These are phyloP conservation scores for Rhizoctonia solani DNA, from an alignment of 1,284 basidiomycete species.

Conservation along the genomic window DNA sequence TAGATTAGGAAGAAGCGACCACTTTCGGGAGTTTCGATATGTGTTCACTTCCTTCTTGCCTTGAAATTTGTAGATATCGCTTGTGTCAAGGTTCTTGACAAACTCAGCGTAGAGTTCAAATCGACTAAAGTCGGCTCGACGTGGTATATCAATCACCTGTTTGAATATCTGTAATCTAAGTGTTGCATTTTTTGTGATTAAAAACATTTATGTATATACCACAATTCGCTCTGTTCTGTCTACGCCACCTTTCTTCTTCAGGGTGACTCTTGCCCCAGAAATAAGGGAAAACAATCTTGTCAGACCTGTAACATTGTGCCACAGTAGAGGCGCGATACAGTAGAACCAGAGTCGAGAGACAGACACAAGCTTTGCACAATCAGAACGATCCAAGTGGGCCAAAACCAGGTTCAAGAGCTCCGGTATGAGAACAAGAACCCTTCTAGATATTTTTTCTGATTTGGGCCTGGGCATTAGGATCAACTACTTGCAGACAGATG, in stretches of 20 bases:
- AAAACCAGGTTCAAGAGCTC: conserved; percentile 1
- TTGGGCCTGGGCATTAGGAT: background rate
- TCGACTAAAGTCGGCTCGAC: background rate
- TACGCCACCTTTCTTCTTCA: background rate
- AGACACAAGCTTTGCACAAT: conserved; percentile 21
- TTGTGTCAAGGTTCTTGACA: conserved; percentile 3
- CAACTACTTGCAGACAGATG: background rate
- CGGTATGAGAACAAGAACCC: background rate
- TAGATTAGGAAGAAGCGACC: conserved; percentile 11
- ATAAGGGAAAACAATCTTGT: conserved; percentile 12
- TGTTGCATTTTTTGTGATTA: background rate
- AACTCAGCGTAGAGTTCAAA: conserved; percentile 19
- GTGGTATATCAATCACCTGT: conserved; percentile 7
- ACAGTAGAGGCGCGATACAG: conserved; percentile 6
- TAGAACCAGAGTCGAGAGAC: conserved; percentile 18
- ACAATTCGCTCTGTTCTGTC: background rate
- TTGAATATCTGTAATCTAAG: background rate
- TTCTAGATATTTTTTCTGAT: background rate
- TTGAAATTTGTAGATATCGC: conserved; percentile 9
- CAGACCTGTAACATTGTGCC: conserved; percentile 6
- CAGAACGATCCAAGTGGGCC: background rate
- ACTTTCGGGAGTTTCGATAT: background rate
- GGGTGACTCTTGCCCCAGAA: background rate
- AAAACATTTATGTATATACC: background rate
- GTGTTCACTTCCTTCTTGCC: background rate